Evolutionary conservation across 768 basidiomycete genomes (phyloP), one percentile per base, ranked within the genome.

Genomic region (Hygrocybe coccinea): DNA sequence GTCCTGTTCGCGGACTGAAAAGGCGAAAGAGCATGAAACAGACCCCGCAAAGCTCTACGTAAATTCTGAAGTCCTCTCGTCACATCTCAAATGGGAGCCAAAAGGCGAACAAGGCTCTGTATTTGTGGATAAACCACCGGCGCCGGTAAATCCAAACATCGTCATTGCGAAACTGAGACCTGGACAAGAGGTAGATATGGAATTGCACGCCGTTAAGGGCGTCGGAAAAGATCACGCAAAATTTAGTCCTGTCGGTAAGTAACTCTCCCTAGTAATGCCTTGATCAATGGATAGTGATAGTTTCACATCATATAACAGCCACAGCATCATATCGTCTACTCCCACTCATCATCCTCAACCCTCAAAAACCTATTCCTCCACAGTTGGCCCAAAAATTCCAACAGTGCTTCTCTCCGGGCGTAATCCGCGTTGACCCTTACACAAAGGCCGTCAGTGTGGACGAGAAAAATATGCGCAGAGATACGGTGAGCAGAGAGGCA

Each of bases 211-310:
- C 19, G 76, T 94, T 58, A 98, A 98, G 64, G 90, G 92, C 12
- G 83, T 91, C 14, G 94, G 94, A 14, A 90, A 90, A 64, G 92
- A 95, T 58, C 95, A 99, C 64, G 94, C 97, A 45, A 99, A 99
- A 68, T 99, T 91, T 69, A 91, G 84, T 56, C 94, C 97, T 29
- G 97, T 98, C 50, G 92, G 94, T 90, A 62, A 55, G 82, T 72
- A 5, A 3, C 44, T 44, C 6, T n/a, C 38, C 7, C n/a, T 33
- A 45, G 10, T n/a, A n/a, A 11, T 14, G 6, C 29, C 19, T 43
- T 24, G 2, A 2, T 36, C 11, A 5, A 22, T 50, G 12, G 52
- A 24, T 36, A n/a, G n/a, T 38, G 37, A 9, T 38, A 7, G 8
- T 2, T 25, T 37, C 37, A 19, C 19, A 29, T 41, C 10, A 8